These are phyloP conservation scores for Raddia guianensis DNA, from an alignment of 176 grass and related monocot species.

Conservation along the genomic window DNA sequence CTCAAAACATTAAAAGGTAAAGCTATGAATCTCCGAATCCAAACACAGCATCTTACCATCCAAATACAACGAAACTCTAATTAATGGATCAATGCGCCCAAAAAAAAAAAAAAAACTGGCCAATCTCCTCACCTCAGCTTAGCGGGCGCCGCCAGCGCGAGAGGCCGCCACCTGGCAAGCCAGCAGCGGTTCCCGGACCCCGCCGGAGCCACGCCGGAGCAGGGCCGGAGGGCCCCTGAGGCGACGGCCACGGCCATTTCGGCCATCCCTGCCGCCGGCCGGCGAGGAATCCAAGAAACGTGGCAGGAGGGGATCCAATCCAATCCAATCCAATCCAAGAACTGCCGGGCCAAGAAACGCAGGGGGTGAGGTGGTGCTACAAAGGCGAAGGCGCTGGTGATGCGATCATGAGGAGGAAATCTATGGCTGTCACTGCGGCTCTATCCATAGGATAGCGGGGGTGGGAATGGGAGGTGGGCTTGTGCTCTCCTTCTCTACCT, in stretches of 20 bases:
- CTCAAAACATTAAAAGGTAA: background rate
- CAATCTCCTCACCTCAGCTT: constrained; percentile 59
- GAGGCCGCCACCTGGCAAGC: constrained; percentile 24
- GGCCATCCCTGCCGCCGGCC: constrained; percentile 40
- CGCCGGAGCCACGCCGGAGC: constrained; percentile 46
- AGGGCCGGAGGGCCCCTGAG: constrained; percentile 43
- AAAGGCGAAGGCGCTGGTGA: constrained; percentile 40
- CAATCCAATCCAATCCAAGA: constrained; percentile 44
- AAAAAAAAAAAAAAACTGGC: background rate
- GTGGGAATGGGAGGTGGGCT: constrained; percentile 28
- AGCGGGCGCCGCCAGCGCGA: constrained; percentile 39
- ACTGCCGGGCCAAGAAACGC: constrained; percentile 20
- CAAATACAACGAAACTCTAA: background rate
- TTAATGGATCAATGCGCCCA: background rate
- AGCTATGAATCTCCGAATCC: background rate
- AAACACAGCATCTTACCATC: background rate
- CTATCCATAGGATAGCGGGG: constrained; percentile 45
- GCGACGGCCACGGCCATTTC: constrained; percentile 60
- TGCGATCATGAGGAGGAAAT: constrained; percentile 51
- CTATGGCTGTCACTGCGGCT: constrained; percentile 55
- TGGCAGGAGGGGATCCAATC: constrained; percentile 31
- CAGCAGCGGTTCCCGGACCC: background rate
- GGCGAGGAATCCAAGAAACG: constrained; percentile 40
- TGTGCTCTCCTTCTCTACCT: constrained; percentile 8
- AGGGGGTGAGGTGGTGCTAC: constrained; percentile 42